Evolutionary conservation across 2,329 filamentous ascomycete genomes (phyloP).

Genomic region (Mycogone perniciosa): DNA sequence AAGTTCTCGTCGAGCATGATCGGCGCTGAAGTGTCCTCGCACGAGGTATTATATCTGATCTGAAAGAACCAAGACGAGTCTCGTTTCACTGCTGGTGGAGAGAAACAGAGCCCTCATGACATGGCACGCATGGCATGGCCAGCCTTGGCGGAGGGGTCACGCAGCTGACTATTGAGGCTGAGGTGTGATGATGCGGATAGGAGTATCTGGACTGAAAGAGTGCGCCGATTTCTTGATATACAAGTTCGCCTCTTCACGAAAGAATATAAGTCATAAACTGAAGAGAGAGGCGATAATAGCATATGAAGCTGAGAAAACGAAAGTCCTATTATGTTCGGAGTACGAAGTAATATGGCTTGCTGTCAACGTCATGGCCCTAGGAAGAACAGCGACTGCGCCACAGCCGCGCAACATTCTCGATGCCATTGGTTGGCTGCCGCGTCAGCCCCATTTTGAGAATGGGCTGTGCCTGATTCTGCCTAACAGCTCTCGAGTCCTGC

Average conservation of each 20-base stretch:
- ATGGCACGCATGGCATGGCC: neutral
- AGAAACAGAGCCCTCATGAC: no score
- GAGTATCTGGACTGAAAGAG: no score
- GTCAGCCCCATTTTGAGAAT: no score
- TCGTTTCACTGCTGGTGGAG: neutral
- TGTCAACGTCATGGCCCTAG: slow-evolving; percentile 8
- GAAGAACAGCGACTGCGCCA: slow-evolving; percentile 6
- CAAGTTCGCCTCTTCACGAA: no score
- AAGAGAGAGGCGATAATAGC: neutral
- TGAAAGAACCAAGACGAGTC: no score
- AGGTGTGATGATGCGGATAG: no score
- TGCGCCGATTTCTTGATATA: no score
- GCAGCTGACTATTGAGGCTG: neutral
- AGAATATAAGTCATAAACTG: no score
- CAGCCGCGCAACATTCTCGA: slow-evolving; percentile 7
- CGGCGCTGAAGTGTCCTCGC: neutral
- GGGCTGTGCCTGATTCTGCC: no score
- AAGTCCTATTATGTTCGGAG: neutral
- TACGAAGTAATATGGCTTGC: slow-evolving; percentile 1
- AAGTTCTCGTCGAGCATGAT: slow-evolving; percentile 88
- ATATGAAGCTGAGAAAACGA: no score
- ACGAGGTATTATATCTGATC: neutral
- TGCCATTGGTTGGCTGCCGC: neutral
- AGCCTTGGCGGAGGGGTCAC: neutral
- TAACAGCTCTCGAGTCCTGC: no score